A percentile compares a stretch with the other conserved stretches of the same genome.
Conservation (phyloP, 1,284 basidiomycete genomes). For the Leccinum pachyderme region DNA sequence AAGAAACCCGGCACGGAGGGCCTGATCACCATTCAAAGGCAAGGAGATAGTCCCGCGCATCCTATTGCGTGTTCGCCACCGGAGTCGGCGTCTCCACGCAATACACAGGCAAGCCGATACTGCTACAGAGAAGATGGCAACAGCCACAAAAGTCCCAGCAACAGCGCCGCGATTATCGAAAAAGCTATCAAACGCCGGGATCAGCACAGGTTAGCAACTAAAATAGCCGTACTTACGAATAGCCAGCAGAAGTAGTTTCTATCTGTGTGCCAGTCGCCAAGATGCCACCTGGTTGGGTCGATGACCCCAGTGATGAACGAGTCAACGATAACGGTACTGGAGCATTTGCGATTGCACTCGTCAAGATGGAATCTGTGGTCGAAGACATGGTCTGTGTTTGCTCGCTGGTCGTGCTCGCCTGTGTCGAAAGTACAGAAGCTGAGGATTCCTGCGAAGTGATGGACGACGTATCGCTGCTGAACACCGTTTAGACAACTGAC, state of each 20-base stretch:
- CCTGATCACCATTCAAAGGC: constrained; percentile 32
- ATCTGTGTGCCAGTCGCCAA: constrained; percentile 47
- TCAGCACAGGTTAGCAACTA: neutral
- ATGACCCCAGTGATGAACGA: constrained; percentile 42
- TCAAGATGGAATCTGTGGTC: constrained; percentile 34
- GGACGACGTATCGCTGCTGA: neutral
- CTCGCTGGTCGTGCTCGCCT: neutral
- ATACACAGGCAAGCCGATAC: constrained; percentile 37
- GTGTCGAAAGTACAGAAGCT: neutral
- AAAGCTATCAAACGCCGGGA: constrained; percentile 40
- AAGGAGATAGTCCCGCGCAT: constrained; percentile 39
- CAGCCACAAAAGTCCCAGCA: constrained; percentile 54
- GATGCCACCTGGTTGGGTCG: constrained; percentile 40
- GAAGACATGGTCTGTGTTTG: constrained; percentile 45
- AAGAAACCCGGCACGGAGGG: constrained; percentile 20
- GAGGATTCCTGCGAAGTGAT: neutral
- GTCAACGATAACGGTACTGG: constrained; percentile 42
- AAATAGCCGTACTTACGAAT: constrained; percentile 19
- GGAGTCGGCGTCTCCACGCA: constrained; percentile 42
- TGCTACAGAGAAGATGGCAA: constrained; percentile 44
- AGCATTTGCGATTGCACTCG: constrained; percentile 29
- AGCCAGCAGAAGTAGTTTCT: constrained; percentile 15
- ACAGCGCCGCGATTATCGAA: constrained; percentile 55
- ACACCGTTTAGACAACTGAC: neutral
- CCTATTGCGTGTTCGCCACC: constrained; percentile 29